These are phyloP conservation scores for Myriosclerotinia curreyana DNA, from an alignment of 2,329 filamentous ascomycete species.

Conservation along the genomic window DNA sequence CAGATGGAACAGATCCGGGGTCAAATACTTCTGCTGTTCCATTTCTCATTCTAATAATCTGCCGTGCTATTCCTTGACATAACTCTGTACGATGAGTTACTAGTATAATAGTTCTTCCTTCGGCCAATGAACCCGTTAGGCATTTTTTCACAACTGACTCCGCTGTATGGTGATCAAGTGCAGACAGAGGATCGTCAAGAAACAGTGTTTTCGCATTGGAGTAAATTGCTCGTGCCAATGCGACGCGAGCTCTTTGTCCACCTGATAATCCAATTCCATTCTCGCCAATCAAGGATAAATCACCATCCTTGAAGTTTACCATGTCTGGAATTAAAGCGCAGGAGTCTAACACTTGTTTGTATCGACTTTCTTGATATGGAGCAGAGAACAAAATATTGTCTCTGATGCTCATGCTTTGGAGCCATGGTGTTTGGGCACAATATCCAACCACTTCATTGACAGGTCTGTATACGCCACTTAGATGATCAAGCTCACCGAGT, in stretches of 20 bases:
- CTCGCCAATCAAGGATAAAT: constrained; percentile 59
- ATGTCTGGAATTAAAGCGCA: constrained; percentile 62
- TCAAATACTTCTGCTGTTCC: constrained; percentile 47
- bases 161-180: constrained; percentile 62
- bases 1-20: constrained; percentile 29
- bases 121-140: constrained; percentile 52
- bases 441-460: constrained; percentile 59
- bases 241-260: constrained; percentile 58
- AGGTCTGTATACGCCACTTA: constrained; percentile 42
- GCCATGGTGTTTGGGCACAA: constrained; percentile 64
- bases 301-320: constrained; percentile 60
- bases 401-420: constrained; percentile 67
- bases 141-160: constrained; percentile 58
- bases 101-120: constrained; percentile 54
- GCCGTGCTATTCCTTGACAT: constrained; percentile 67
- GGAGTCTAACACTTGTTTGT: constrained; percentile 63
- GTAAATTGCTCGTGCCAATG: constrained; percentile 59
- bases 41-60: constrained; percentile 67
- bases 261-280: constrained; percentile 61
- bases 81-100: constrained; percentile 68
- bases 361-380: constrained; percentile 66
- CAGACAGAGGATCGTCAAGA: constrained; percentile 58
- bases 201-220: constrained; percentile 53
- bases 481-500: constrained; percentile 38
- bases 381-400: constrained; percentile 66